Conservation (phyloP, 805 yeast species). For the Grigorovia transvaalensis region DNA sequence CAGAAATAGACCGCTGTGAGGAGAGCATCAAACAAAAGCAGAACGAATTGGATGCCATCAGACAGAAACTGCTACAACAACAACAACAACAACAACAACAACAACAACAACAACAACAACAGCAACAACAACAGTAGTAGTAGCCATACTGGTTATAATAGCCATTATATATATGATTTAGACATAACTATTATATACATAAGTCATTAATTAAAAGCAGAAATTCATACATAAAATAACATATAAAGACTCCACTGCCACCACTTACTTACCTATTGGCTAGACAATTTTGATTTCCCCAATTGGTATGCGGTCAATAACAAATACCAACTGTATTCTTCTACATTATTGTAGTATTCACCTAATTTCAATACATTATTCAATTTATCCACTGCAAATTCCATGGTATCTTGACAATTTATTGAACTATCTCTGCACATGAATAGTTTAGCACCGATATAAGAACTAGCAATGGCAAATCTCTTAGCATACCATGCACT, state of each 20-base stretch:
- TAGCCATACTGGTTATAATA: no score
- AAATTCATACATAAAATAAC: neutral
- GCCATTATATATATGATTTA: neutral
- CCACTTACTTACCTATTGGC: no score
- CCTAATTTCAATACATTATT: conserved; percentile 45
- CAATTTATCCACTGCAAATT: conserved; percentile 54
- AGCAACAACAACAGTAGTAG: neutral
- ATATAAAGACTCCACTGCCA: no score
- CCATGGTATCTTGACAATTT: conserved; percentile 45
- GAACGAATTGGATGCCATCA: conserved; percentile 43
- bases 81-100: neutral
- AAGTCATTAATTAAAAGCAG: neutral
- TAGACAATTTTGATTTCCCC: conserved; percentile 55
- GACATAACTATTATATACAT: neutral
- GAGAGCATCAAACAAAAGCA: conserved; percentile 50
- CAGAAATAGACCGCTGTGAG: conserved; percentile 74
- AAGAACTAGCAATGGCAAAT: conserved; percentile 54
- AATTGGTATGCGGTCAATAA: conserved; percentile 53
- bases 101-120: conserved; percentile 2
- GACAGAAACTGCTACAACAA: conserved; percentile 23
- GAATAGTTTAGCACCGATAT: conserved; percentile 66
- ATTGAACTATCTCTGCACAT: conserved; percentile 65
- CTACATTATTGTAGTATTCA: conserved; percentile 48
- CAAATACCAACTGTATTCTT: conserved; percentile 69
- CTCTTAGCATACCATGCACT: conserved; percentile 92